Base-by-base conservation (phyloP, 495 filamentous ascomycete species). In the Trichocladium antarcticum region DNA sequence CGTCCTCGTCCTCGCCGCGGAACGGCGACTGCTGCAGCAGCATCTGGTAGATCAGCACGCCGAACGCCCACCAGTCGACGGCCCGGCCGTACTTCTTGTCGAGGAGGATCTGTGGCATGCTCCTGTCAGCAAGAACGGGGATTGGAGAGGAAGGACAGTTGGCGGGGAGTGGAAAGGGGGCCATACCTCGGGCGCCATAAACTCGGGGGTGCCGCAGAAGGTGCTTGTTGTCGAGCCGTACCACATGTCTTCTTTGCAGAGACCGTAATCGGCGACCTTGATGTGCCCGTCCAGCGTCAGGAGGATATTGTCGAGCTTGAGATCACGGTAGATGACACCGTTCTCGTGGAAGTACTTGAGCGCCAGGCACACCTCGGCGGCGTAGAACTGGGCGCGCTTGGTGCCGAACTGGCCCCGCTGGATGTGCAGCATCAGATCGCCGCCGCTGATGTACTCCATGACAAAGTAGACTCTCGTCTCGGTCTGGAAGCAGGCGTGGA, bases 31-130 rank as follows among this genome's bases (percentile, higher is more conserved):
- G 92, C 60, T 99, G 92, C 35, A 99, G 80, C 37, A 99, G 82
- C 92, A 99, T 99, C 71, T 99, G 92, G 67, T 99, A 99, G 54
- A 99, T 99, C 51, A 99, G 73, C 29, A 99, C 92, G 59, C 92
- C 92, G 66, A 99, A 99, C n/a, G 92, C 92, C 92, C 92, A 99
- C 92, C 92, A 99, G 66, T 99, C 92, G 49, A 99, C 92, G n/a
- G 92, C 89, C 42, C 92, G 82, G 34, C 90, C 92, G 63, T 97
- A 99, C 63, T 94, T 95, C 75, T 97, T 97, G 67, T 99, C 92
- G 48, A 99, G 76, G 9, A 99, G 71, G 68, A 99, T 99, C 85
- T 95, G 29, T 3, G 53, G 2, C 3, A 19, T 1, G 27, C n/a
- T 8, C 14, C 40, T 4, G 16, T 42, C 63, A 32, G 11, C 28